Evolutionary conservation across 1,139 yeast species (phyloP).

Genomic region (Blastobotrys raffinosifermentans): DNA sequence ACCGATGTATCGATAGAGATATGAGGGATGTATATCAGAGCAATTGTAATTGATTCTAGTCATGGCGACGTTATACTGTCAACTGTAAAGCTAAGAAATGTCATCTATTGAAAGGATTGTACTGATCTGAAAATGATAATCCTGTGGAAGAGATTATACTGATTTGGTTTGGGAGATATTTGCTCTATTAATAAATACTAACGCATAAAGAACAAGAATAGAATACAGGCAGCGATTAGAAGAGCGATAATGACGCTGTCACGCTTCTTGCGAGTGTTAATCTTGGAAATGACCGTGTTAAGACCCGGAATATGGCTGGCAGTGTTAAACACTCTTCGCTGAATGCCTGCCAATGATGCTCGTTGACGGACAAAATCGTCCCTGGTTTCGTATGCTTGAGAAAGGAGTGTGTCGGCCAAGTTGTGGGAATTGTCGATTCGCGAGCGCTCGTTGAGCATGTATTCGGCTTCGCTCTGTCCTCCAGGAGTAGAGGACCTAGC

Average conservation of each 20-base stretch:
- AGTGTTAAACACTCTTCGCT: constrained; percentile 54
- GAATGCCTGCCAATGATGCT: constrained; percentile 56
- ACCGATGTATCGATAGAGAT: too few relatives aligned
- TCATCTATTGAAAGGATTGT: too few relatives aligned
- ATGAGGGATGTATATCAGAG: too few relatives aligned
- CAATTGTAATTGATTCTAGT: too few relatives aligned
- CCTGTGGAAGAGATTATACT: not conserved
- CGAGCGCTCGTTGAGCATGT: constrained; percentile 69
- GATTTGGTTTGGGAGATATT: not conserved
- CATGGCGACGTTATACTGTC: too few relatives aligned
- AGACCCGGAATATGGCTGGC: constrained; percentile 77
- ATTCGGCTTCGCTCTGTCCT: constrained; percentile 45
- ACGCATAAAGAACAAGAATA: constrained; percentile 56
- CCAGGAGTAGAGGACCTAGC: constrained; percentile 36
- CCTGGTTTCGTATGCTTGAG: constrained; percentile 83
- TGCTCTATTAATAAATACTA: constrained; percentile 16
- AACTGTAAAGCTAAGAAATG: too few relatives aligned
- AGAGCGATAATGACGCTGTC: constrained; percentile 80
- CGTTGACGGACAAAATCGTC: constrained; percentile 78
- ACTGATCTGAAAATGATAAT: too few relatives aligned
- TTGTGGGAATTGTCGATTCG: constrained; percentile 69
- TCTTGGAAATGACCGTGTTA: constrained; percentile 66
- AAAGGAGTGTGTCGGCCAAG: constrained; percentile 70
- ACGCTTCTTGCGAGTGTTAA: constrained; percentile 82
- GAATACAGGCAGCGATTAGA: constrained; percentile 66